phyloP scores from a whole-genome alignment of 73 alveolate species.

The Symbiodinium natans region DNA sequence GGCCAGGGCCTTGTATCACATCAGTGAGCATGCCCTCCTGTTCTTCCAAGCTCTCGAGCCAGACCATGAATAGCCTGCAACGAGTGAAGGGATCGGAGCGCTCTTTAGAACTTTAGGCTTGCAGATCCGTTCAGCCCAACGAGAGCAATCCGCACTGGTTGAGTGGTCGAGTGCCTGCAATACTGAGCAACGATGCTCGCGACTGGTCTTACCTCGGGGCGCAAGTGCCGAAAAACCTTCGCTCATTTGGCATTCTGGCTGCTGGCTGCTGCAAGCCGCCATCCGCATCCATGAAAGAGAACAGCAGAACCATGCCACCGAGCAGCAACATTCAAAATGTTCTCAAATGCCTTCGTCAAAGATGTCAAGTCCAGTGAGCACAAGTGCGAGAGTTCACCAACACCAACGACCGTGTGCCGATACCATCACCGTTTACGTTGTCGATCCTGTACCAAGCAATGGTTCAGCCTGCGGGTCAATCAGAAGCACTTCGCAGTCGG shows the following conservation, averaged over 20 bases:
- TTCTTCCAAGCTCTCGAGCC: constrained; percentile 61
- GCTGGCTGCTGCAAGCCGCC: background rate
- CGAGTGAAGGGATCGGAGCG: background rate
- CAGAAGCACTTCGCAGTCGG: constrained; percentile 76
- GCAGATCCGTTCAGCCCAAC: too few species aligned
- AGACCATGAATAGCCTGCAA: constrained; percentile 58
- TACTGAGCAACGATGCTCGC: constrained; percentile 69
- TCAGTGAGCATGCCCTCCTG: constrained; percentile 87
- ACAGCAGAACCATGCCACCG: background rate
- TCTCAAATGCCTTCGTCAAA: constrained; percentile 66
- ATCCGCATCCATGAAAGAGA: background rate
- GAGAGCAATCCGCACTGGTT: too few species aligned
- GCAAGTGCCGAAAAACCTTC: too few species aligned
- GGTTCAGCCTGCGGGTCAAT: constrained; percentile 76
- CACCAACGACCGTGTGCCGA: too few species aligned
- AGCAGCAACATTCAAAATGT: constrained; percentile 52
- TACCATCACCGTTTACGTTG: background rate
- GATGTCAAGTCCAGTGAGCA: too few species aligned
- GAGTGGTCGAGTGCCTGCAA: too few species aligned
- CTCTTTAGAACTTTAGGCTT: background rate
- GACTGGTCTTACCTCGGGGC: constrained; percentile 82
- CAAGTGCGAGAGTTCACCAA: too few species aligned
- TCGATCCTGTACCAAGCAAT: too few species aligned
- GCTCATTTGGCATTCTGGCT: too few species aligned
- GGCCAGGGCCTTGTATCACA: constrained; percentile 60